Evolutionary conservation across 2,329 filamentous ascomycete genomes (phyloP).

Genomic region (Didymella exigua): DNA sequence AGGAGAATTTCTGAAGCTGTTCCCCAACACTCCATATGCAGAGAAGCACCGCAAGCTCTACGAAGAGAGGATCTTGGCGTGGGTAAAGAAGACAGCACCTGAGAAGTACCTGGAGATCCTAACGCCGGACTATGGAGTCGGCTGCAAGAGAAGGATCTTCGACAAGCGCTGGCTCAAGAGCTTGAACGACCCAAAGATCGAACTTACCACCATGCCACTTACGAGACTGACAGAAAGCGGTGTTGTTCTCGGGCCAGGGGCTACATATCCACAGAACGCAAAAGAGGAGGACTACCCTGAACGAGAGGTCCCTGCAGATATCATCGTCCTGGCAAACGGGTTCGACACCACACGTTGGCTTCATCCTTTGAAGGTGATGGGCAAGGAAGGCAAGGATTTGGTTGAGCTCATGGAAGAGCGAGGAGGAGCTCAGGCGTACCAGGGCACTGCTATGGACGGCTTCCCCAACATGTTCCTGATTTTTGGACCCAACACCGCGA

Average conservation of each 20-base stretch:
- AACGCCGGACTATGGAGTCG: slow-evolving; percentile 66
- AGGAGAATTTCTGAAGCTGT: slow-evolving; percentile 56
- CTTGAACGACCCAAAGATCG: slow-evolving; percentile 60
- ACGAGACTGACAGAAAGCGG: slow-evolving; percentile 56
- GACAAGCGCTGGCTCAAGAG: slow-evolving; percentile 62
- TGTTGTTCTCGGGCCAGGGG: slow-evolving; percentile 59
- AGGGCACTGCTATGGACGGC: slow-evolving; percentile 60
- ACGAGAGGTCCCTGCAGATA: slow-evolving; percentile 60
- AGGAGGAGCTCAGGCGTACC: slow-evolving; percentile 68
- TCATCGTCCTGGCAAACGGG: slow-evolving; percentile 67
- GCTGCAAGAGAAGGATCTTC: slow-evolving; percentile 68
- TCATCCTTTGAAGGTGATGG: slow-evolving; percentile 59
- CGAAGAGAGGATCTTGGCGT: slow-evolving; percentile 52
- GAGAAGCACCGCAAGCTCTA: slow-evolving; percentile 46
- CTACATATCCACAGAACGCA: slow-evolving; percentile 51
- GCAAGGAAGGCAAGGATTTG: slow-evolving; percentile 57
- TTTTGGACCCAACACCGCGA: slow-evolving; percentile 67
- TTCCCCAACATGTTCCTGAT: slow-evolving; percentile 68
- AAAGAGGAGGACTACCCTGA: slow-evolving; percentile 42
- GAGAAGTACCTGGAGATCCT: slow-evolving; percentile 66
- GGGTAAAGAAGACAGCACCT: slow-evolving; percentile 59
- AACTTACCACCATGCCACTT: slow-evolving; percentile 59
- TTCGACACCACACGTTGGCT: slow-evolving; percentile 64
- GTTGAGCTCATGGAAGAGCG: slow-evolving; percentile 63
- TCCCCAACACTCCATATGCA: slow-evolving; percentile 50